These are phyloP conservation scores for Myochromella boudieri DNA, from an alignment of 768 basidiomycete genomes.

Conservation along the genomic window DNA sequence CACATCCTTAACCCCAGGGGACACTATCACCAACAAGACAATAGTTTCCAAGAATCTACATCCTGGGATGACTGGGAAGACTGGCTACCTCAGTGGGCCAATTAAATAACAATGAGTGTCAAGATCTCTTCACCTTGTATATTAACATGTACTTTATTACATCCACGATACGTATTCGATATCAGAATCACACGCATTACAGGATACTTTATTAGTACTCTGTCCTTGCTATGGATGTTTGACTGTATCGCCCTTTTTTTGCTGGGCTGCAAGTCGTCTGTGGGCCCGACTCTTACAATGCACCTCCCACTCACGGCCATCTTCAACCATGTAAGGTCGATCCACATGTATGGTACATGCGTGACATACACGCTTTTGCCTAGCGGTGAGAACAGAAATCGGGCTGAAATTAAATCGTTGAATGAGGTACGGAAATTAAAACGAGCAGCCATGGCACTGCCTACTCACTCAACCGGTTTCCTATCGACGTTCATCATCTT, in stretches of 20 bases:
- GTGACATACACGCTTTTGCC: conserved; percentile 58
- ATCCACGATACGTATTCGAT: background rate
- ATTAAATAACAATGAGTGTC: conserved; percentile 27
- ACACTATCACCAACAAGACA: conserved; percentile 15
- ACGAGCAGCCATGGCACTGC: conserved; percentile 1
- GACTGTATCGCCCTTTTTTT: background rate
- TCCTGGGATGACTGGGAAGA: conserved; percentile 45
- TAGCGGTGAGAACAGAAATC: conserved; percentile 48
- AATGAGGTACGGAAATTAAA: conserved; percentile 5
- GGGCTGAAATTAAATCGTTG: conserved; percentile 44
- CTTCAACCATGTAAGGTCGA: conserved; percentile 67
- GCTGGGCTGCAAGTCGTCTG: conserved; percentile 40
- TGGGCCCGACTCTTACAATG: conserved; percentile 62
- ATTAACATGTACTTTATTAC: background rate
- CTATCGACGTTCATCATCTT: conserved; percentile 46
- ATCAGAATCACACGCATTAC: no score
- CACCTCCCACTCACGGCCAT: conserved; percentile 49
- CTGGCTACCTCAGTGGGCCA: conserved; percentile 50
- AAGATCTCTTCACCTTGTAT: background rate
- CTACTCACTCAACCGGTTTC: conserved; percentile 46
- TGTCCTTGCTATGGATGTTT: no score
- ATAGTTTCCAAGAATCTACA: background rate
- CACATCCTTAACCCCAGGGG: conserved; percentile 41
- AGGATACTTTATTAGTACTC: no score
- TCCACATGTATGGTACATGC: conserved; percentile 58